Base-by-base conservation (phyloP, 257 asterid species). In the Sherardia arvensis region DNA sequence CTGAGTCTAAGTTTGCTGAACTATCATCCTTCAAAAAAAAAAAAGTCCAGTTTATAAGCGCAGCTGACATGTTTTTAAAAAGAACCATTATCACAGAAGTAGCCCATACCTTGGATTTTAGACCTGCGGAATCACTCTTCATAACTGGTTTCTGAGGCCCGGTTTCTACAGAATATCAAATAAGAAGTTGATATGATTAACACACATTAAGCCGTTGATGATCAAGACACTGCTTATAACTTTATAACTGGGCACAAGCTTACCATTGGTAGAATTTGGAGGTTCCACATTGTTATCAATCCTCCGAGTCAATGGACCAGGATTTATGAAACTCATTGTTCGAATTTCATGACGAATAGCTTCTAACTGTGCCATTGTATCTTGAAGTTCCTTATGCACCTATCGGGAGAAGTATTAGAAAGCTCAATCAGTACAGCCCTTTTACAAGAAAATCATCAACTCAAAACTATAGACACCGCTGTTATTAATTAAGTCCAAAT, bases 301-400 rank as follows among this genome's bases (percentile, higher is more conserved):
- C 74, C 87, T 85, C 9, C 88, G 80, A 28, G 87, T 76, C 78
- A 82, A 30, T 67, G 86, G 80, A 73, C 96, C 86, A 56, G 96
- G 92, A 79, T 83, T 84, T 80, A 87, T 63, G 69, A 85, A 83
- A 40, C 95, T 86, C 69, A 91, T 54, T 5, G 85, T 70, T 36
- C 89, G 90, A 58, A 88, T 74, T 74, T 91, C 95, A 75, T 85
- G 89, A 54, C 84, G 88, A 77, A 92, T 92, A 68, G 89, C 93
- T 69, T 88, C 90, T 68, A 92, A 53, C 69, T 92, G 96, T 55
- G 99, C 88, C 78, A 85, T 81, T 66, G 94, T 73, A 55, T 92
- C 99, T 84, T 87, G 97, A 73, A 87, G 72, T 77, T 92, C 97
- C 73, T 87, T 92, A 73, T 87, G 95, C 56, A 92, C 88, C 95